phyloP scores from a whole-genome alignment of 148 eudicot genomes.

The Fagopyrum tataricum region DNA sequence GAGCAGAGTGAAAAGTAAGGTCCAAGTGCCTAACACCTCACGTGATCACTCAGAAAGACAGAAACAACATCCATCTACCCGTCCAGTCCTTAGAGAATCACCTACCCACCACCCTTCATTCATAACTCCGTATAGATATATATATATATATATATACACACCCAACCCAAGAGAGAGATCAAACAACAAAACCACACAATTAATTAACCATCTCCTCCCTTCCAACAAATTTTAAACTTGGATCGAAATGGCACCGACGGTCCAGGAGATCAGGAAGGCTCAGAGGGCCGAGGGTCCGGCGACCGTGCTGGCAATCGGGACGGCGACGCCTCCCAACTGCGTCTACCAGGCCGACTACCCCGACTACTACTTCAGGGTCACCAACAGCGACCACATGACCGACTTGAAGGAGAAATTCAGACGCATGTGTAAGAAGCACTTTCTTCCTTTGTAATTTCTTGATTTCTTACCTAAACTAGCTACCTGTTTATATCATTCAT shows the following conservation, averaged over 20 bases:
- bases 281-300: constrained; percentile 13
- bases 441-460: background rate
- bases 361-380: constrained; percentile 16
- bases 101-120: background rate
- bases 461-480: background rate
- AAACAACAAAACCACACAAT: background rate
- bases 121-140: background rate
- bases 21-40: background rate
- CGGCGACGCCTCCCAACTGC: constrained; percentile 11
- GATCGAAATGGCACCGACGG: background rate
- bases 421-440: constrained; percentile 18
- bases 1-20: background rate
- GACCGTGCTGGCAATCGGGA: constrained; percentile 8
- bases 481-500: background rate
- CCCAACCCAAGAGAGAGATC: background rate
- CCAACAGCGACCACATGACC: constrained; percentile 5
- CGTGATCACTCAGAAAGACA: background rate
- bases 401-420: constrained; percentile 16
- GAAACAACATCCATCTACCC: background rate
- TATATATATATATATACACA: background rate
- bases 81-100: background rate
- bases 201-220: background rate
- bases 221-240: background rate
- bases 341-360: constrained; percentile 21
- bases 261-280: background rate